Base-by-base conservation (phyloP, 164 flowering plant genomes). In the Nelumbo lutea region DNA sequence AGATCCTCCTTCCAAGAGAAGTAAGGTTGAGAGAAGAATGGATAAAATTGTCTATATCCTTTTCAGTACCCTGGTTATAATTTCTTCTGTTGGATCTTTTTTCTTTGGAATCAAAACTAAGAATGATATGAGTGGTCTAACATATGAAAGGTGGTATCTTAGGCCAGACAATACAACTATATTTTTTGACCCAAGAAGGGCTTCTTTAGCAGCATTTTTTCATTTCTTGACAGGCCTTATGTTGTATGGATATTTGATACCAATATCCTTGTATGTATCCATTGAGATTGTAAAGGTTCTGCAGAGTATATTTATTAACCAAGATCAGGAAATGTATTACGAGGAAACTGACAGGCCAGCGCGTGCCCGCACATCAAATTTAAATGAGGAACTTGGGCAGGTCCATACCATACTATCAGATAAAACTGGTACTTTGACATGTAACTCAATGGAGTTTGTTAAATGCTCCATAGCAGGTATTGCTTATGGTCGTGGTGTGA, bases 301-400 rank as follows among this genome's bases (percentile, higher is more conserved):
- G 52, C 98, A 93, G 78, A 83, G 88, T 66, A 77, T 85, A 72
- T 93, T 93, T 73, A 87, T 93, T 42, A 89, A 90, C 76, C 88
- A 83, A 72, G 98, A 93, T 70, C 86, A 42, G 64, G 76, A 88
- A 27, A 90, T 89, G 98, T 93, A 90, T 68, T 64, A 80, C 78
- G 93, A 86, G 75, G 95, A 84, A 72, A 75, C 88, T 56, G 82
- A 90, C 75, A 83, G 68, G 72, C 95, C 93, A 47, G 93, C 95
- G 11, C 90, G 60, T 70, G 96, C 96, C 38, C 84, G 90, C 56
- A 92, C 98, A 2, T 90, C 96, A 44, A 92, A 90, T 81, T 80
- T 91, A 78, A 90, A 89, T 70, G 97, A 92, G 79, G 98, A 92
- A 72, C 93, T 92, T 73, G 98, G 98, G 76, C 93, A 87, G 73